Base-by-base conservation (phyloP, 108 stramenopile species). In the Stephanodiscus triporus region DNA sequence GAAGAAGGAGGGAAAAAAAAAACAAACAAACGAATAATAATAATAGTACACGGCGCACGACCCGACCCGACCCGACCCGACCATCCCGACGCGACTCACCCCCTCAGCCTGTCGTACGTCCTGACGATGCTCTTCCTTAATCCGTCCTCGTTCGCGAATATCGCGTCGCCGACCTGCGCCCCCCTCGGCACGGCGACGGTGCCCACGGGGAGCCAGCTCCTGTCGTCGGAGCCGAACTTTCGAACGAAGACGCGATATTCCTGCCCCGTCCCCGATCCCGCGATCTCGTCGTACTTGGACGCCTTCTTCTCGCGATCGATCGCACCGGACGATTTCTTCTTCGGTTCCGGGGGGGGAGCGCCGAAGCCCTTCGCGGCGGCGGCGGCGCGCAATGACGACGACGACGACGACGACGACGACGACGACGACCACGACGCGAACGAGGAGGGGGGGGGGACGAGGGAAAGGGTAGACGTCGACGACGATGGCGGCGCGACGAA, bases 191-290 rank as follows among this genome's bases (percentile, higher is more conserved):
- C 94, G 13, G 94, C 91, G 59, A 95, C 84, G 38, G 80, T 61
- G 40, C 94, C 94, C 27, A 83, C 87, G 16, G 94, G 94, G 59
- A 92, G 73, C 94, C 94, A 95, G 2, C 84, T 85, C 34, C 84
- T 48, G 55, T 92, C 94, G 57, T 85, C 86, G 4, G 86, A 78
- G 16, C 94, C 94, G 71, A 95, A 95, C 66, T 92, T 85, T n/a
- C 94, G 86, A 7, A 95, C 91, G 60, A 86, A 95, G 38, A 95
- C 77, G 26, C 73, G 59, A 72, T 92, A 95, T 82, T 95, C 91
- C 67, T 95, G 94, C 43, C 94, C 94, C n/a, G n/a, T n/a, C n/a
- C 90, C 91, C 11, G 84, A 69, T 17, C 69, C 63, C 14, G 94
- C 81, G 62, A 95, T 82, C 65, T 95, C 88, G 66, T 95, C 94